Conservation (phyloP, 805 yeast genomes). For the Candida multigemmis region DNA sequence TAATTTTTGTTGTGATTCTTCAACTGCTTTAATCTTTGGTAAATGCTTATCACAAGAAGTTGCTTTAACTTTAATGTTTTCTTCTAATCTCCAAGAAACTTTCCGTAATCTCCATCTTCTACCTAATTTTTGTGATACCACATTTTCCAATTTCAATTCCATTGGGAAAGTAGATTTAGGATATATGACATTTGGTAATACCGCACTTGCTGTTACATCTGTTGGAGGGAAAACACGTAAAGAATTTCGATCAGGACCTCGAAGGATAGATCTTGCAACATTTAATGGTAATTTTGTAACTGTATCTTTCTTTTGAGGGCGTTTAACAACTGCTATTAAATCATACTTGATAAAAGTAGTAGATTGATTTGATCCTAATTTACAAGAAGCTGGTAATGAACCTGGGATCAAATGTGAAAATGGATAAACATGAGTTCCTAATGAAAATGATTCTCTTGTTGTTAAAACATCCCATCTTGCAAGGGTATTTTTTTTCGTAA, state of each 20-base stretch:
- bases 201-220: constrained; percentile 77
- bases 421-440: constrained; percentile 80
- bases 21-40: constrained; percentile 36
- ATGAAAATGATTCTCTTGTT: constrained; percentile 45
- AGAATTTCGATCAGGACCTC: constrained; percentile 81
- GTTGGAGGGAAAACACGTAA: constrained; percentile 94
- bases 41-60: constrained; percentile 51
- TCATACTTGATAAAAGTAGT: constrained; percentile 59
- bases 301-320: constrained; percentile 13
- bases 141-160: constrained; percentile 73
- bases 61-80: constrained; percentile 55
- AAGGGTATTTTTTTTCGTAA: constrained; percentile 44
- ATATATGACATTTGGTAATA: constrained; percentile 79
- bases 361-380: constrained; percentile 46
- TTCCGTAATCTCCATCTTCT: constrained; percentile 90
- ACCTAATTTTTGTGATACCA: constrained; percentile 39
- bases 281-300: constrained; percentile 51
- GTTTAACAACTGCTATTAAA: constrained; percentile 51
- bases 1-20: constrained; percentile 22
- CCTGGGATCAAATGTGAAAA: constrained; percentile 89
- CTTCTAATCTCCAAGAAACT: constrained; percentile 83
- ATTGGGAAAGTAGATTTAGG: constrained; percentile 83
- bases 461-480: constrained; percentile 85
- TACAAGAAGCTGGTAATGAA: constrained; percentile 67
- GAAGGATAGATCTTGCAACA: constrained; percentile 65